Evolutionary conservation across 2,329 filamentous ascomycete genomes (phyloP), one percentile per base, ranked within the genome.

Genomic region (Cytospora leucostoma): DNA sequence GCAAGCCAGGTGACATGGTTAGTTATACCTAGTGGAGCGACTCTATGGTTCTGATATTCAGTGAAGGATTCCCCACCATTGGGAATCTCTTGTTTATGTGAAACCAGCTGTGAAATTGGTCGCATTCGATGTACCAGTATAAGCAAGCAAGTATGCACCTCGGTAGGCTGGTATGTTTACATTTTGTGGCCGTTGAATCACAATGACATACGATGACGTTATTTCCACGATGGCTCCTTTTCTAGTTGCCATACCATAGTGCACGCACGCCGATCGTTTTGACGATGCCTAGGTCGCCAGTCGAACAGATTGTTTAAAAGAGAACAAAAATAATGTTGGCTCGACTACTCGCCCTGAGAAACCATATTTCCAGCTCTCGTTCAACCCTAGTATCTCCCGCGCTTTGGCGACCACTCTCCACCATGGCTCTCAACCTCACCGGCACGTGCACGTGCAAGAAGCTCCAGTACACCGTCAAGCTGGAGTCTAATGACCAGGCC

Each of bases 401-500:
- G 4, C 13, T 15, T 47, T 17, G 49, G 37, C 40, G n/a, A 54
- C 17, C 10, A 6, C 4, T 54, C 7, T 54, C 37, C 37, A 60
- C 37, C 4, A 65, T 68, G 66, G 47, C 56, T 35, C 40, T 66
- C 44, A 58, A 60, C 17, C 57, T 68, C 49, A 63, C 53, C 11
- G 70, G 70, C 17, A 63, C 67, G 35, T 72, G 71, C 62, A 68
- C 70, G 21, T 73, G 71, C 64, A 59, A 64, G 11, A 59, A 64
- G 2, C 59, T 74, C 49, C 67, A 66, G 33, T 74, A 74, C 65
- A 63, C 67, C 7, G 65, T 74, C 15, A 44, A 65, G 13, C 68
- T 74, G 35, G 64, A 70, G 7, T 72, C 71, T 7, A 33, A 65
- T 1, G 71, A 72, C 4, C 67, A 68, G 7, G 73, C 70, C 0